Percentiles rank a stretch among this genome's conserved stretches.
Conservation (phyloP, 305 asterid genomes). For the Solanum hybrid region DNA sequence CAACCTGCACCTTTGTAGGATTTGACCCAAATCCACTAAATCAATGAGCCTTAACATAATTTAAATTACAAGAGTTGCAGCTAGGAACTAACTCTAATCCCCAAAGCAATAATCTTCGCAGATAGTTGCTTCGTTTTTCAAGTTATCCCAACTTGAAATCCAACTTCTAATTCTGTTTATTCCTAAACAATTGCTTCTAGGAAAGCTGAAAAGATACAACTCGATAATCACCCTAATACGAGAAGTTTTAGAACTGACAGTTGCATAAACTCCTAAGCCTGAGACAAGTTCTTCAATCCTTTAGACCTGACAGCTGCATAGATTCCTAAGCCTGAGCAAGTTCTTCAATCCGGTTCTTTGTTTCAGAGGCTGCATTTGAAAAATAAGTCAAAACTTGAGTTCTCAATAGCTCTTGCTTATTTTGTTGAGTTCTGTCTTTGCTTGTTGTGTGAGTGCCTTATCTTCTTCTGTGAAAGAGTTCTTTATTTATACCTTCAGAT, state of each 20-base stretch:
- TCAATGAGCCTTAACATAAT: background rate
- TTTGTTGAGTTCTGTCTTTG: background rate
- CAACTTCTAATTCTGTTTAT: background rate
- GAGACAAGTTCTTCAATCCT: background rate
- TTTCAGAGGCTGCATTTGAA: background rate
- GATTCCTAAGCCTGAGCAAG: background rate
- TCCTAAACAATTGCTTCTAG: background rate
- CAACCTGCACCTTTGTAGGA: background rate
- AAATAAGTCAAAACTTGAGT: background rate
- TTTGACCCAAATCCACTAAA: background rate
- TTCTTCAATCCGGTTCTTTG: background rate
- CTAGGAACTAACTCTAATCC: background rate
- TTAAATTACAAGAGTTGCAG: background rate
- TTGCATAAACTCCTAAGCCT: background rate
- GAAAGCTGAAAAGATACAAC: background rate
- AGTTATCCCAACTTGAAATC: background rate
- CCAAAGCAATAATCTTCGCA: background rate
- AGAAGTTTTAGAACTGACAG: background rate
- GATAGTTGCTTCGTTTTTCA: background rate
- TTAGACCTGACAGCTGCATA: background rate
- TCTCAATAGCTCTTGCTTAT: background rate
- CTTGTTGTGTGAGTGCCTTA: background rate
- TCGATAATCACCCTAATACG: background rate
- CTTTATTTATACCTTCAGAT: background rate
- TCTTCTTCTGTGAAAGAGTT: background rate